A percentile compares a stretch with the other conserved stretches of the same genome.
Conservation (phyloP, 2,329 filamentous ascomycete species). For the Talaromyces sp. region DNA sequence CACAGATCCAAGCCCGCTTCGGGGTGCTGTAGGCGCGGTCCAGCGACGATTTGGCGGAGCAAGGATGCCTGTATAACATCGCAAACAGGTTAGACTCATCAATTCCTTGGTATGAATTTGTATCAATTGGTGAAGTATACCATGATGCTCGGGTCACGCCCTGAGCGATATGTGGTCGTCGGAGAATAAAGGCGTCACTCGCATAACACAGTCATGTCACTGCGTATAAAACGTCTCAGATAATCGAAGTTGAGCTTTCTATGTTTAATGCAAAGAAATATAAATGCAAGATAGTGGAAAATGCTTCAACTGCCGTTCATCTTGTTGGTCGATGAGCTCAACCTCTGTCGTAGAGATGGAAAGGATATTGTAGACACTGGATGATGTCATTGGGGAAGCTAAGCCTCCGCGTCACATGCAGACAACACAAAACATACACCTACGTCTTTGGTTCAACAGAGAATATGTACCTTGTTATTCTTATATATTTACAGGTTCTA, state of each 20-base stretch:
- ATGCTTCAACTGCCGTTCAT: not conserved
- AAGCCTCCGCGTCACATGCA: not conserved
- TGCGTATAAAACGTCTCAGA: not conserved
- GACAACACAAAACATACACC: not conserved
- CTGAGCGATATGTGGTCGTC: not conserved
- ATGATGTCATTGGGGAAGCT: conserved; percentile 1
- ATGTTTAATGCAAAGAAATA: not conserved
- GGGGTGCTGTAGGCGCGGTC: conserved; percentile 75
- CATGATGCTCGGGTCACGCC: not conserved
- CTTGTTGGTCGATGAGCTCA: not conserved
- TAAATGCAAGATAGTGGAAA: too few species aligned
- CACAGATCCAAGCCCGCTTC: conserved; percentile 91
- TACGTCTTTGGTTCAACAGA: too few species aligned
- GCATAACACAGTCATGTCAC: not conserved
- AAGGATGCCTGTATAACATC: conserved; percentile 58
- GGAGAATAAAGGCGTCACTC: not conserved
- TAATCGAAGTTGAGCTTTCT: not conserved
- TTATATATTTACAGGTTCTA: not conserved
- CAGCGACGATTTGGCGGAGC: conserved; percentile 85
- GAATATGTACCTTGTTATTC: too few species aligned
- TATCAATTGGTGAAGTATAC: not conserved
- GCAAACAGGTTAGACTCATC: not conserved
- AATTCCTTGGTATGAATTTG: not conserved
- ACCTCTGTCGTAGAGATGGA: not conserved
- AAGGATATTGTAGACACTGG: not conserved